Percentiles rank a stretch among this genome's conserved stretches.
Evolutionary conservation across 495 filamentous ascomycete genomes (phyloP).

Genomic region (Chaetomidium leptoderma): DNA sequence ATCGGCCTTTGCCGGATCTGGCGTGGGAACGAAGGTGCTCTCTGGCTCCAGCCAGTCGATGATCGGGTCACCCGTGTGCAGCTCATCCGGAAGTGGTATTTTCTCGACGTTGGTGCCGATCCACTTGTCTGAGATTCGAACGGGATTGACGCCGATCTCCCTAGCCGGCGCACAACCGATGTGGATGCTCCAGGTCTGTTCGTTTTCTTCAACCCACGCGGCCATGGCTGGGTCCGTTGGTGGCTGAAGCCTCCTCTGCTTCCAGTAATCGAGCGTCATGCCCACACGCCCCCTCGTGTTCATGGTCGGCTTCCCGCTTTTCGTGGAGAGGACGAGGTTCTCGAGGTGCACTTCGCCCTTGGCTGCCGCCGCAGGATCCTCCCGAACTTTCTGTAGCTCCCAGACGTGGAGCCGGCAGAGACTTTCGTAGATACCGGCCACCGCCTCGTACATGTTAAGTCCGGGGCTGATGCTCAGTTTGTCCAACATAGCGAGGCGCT

Average conservation of each 20-base stretch:
- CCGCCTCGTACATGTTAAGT: conserved; percentile 83
- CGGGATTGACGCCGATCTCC: conserved; percentile 49
- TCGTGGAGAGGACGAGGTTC: conserved; percentile 56
- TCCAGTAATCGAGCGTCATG: conserved; percentile 83
- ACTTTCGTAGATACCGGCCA: conserved; percentile 72
- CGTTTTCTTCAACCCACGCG: conserved; percentile 27
- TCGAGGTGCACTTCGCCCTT: conserved; percentile 51
- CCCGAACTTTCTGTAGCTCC: conserved; percentile 59
- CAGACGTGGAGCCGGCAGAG: conserved; percentile 60
- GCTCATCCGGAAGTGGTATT: conserved; percentile 35
- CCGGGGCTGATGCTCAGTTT: conserved; percentile 66
- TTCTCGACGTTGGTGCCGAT: conserved; percentile 57
- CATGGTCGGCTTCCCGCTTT: conserved; percentile 74
- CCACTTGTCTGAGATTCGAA: conserved; percentile 66
- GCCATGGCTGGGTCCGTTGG: conserved; percentile 23
- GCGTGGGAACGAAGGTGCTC: conserved; percentile 40
- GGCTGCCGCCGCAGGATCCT: conserved; percentile 42
- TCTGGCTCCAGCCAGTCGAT: conserved; percentile 67
- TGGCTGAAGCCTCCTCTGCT: conserved; percentile 52
- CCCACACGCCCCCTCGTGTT: conserved; percentile 69
- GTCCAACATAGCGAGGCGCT: conserved; percentile 72
- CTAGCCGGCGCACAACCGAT: conserved; percentile 58
- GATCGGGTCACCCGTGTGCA: conserved; percentile 37
- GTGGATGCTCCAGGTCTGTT: conserved; percentile 54
- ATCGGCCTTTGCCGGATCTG: conserved; percentile 35